Base-by-base conservation (phyloP, 2,329 filamentous ascomycete genomes). In the Colletotrichum aenigma region DNA sequence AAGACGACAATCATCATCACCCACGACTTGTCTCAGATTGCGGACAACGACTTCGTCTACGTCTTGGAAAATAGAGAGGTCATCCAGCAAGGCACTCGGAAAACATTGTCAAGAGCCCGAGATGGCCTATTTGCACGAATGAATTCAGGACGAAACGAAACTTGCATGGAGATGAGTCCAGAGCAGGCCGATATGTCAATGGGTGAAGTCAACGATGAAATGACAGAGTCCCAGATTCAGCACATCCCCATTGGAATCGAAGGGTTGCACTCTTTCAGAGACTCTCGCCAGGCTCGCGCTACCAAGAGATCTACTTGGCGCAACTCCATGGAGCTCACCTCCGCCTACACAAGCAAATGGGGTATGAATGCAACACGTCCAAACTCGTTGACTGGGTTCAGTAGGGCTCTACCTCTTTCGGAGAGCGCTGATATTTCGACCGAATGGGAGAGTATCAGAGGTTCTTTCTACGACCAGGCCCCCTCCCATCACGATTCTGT, bases 1-100 rank as follows among this genome's bases (percentile, higher is more conserved):
- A 97, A 95, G 82, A 98, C 96, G 0, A 98, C 96, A 0, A 94
- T 98, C 67, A 92, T 98, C 78, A 96, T 98, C 79, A 98, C 97
- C 0, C 96, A 98, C 80, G 95, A 98, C 78, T 90, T 97, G 36
- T 90, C 91, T 0, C 94, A 96, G 78, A 96, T 98, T 12, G 83
- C 86, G 6, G 85, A 91, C 0, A 83, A 92, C 0, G 96, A 98
- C 77, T 96, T 93, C 77, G 90, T 97, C 0, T 98, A 96, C 78
- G 90, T 98, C 13, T 86, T 98, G 81, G 93, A 96, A 36, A 85
- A 92, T 13, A 94, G 94, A 0, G 82, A 81, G 0, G 86, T 98
- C 0, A 89, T 94, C 0, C 91, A 96, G 79, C 87, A 94, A 78
- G 96, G 96, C 0, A 90, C 91, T 75, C 89, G 91, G 28, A 86